Base-by-base conservation (phyloP, 441 rosid genomes). In the Cnidoscolus chayamansa region DNA sequence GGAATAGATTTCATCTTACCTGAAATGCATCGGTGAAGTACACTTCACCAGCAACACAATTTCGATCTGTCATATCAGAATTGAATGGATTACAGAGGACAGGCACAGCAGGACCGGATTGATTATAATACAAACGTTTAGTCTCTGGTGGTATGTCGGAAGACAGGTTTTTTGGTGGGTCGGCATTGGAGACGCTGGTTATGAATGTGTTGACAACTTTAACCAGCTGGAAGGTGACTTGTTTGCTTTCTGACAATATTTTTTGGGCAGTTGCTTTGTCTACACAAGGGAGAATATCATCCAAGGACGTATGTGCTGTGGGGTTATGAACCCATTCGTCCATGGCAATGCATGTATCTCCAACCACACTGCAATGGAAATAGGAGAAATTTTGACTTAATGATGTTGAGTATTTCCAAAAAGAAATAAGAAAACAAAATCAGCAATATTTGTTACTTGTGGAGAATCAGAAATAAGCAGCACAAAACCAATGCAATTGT, bases 271-370 rank as follows among this genome's bases (percentile, higher is more conserved):
- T 92, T 63, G 92, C 81, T 48, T 82, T 84, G 81, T 92, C 94
- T 63, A 89, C 88, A 51, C 98, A 92, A 0, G 97, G 95, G 2
- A 94, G 86, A 61, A 94, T 87, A 64, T 92, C 90, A 67, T 94
- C 97, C 76, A 94, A 78, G 20, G 97, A 86, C 0, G 98, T 92
- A 71, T 84, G 87, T 0, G 91, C 88, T n/a, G 83, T 81, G 9
- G 98, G 98, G 78, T 88, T 72, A 68, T 80, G 83, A 32, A 87
- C 82, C 98, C 98, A 94, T 49, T 94, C 88, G 65, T 88, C 90
- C 93, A 94, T 89, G 4, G 98, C 83, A 71, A 85, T 89, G 65
- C 98, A 94, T 0, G 97, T 83, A 78, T 94, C 98, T 67, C 82
- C 97, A 30, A 77, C 85, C 65, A 81, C 89, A 68, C 97, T 90